Evolutionary conservation across 148 eudicot species (phyloP).

Genomic region (Rhododendron simsii): DNA sequence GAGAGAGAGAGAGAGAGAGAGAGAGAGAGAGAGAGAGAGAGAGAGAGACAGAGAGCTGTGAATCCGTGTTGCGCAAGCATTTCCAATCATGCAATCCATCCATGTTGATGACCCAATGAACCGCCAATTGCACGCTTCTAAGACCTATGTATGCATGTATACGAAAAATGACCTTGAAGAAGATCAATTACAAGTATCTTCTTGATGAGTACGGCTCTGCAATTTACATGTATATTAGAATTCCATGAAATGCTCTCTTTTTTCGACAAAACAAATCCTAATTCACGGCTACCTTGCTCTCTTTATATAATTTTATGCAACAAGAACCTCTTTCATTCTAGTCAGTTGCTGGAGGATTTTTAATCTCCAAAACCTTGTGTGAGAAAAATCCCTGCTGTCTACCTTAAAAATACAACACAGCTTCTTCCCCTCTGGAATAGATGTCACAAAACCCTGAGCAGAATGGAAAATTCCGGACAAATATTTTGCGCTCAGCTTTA

Average conservation of each 20-base stretch:
- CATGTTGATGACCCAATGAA: too few species aligned
- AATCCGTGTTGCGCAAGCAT: too few species aligned
- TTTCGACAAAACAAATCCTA: not conserved
- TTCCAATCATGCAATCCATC: too few species aligned
- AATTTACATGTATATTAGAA: too few species aligned
- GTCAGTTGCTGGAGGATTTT: not conserved
- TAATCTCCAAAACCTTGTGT: not conserved
- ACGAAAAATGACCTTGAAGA: too few species aligned
- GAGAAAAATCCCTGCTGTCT: not conserved
- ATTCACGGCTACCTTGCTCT: not conserved
- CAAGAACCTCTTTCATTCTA: not conserved
- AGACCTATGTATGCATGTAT: too few species aligned
- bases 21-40: too few species aligned
- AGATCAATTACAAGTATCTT: too few species aligned
- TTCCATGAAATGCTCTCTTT: not conserved
- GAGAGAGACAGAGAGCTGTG: too few species aligned
- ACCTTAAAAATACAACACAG: not conserved
- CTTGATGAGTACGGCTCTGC: not conserved
- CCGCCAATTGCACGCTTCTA: too few species aligned
- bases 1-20: too few species aligned
- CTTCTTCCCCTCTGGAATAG: constrained; percentile 1
- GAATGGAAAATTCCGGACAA: not conserved
- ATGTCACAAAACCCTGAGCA: not conserved
- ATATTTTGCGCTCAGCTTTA: not conserved
- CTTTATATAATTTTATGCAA: not conserved